Evolutionary conservation across 371 early-diverging fungal genomes (phyloP).

Genomic region (Mortierella sp.): DNA sequence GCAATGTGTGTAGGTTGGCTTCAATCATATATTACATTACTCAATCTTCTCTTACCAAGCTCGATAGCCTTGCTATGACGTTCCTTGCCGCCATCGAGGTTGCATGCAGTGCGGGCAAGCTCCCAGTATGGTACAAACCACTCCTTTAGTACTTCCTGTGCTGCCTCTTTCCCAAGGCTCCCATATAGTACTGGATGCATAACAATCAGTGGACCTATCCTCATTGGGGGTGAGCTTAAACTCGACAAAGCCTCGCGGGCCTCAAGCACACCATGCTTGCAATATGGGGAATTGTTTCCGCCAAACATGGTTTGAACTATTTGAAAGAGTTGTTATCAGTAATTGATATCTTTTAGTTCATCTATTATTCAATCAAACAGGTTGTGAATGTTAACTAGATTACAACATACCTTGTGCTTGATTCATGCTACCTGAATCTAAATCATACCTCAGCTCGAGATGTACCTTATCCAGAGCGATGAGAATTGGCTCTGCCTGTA

Average conservation of each 20-base stretch:
- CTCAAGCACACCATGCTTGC: slow-evolving; percentile 30
- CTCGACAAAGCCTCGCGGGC: slow-evolving; percentile 9
- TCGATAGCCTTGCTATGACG: slow-evolving; percentile 30
- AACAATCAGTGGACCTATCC: slow-evolving; percentile 45
- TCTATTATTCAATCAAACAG: too few relatives aligned
- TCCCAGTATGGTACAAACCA: slow-evolving; percentile 52
- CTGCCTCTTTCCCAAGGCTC: slow-evolving; percentile 12
- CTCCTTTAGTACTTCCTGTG: slow-evolving; percentile 10
- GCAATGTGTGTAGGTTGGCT: background rate
- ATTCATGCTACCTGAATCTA: slow-evolving; percentile 14
- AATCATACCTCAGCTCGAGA: slow-evolving; percentile 26
- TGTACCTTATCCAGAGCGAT: slow-evolving; percentile 29
- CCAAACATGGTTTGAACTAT: slow-evolving; percentile 42
- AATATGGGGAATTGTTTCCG: slow-evolving; percentile 41
- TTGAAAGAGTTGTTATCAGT: background rate
- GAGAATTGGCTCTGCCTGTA: slow-evolving; percentile 27
- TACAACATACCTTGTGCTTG: slow-evolving; percentile 15
- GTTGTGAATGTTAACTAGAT: background rate
- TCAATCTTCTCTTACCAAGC: slow-evolving; percentile 27
- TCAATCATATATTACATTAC: background rate
- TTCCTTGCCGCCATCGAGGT: slow-evolving; percentile 27
- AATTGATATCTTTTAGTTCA: background rate
- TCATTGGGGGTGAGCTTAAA: slow-evolving; percentile 34
- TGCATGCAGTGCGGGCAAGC: slow-evolving; percentile 25
- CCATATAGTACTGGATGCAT: slow-evolving; percentile 35